Base-by-base conservation (phyloP, 176 grass and related monocot species). In the Themeda triandra region DNA sequence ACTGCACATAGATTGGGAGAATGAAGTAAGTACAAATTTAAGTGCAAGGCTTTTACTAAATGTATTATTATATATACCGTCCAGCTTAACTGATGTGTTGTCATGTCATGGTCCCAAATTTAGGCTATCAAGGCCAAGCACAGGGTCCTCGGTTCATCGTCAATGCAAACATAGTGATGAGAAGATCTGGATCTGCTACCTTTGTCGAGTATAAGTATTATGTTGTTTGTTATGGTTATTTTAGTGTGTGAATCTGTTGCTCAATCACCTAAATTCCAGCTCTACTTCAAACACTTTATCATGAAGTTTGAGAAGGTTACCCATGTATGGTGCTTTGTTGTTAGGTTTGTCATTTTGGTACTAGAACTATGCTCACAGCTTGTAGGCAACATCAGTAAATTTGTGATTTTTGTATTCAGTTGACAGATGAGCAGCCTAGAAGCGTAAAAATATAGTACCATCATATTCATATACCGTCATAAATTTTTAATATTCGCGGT, bases 1-100 rank as follows among this genome's bases (percentile, higher is more conserved):
- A 63, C 40, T 87, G 28, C 63, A 12, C n/a, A 82, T 78, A 66
- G 58, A 87, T 19, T 87, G 77, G 85, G 85, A 75, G 21, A 45
- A 45, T 8, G 77, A 87, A 51, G 78, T 87, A 58, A 66, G 8
- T 73, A 81, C 18, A 71, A 28, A 18, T 59, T 5, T 0, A 21
- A 1, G 14, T 51, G 8, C 45, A 36, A 24, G 23, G 7, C 13
- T 77, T 37, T 13, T 42, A 11, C 46, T 18, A 13, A 5, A 6
- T 60, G 32, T 54, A 54, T 23, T 21, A 19, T 4, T 13, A 10
- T n/a, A n/a, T n/a, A n/a, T 41, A 13, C 10, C 41, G 14, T 6
- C 8, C 54, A 58, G 21, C 14, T 42, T 62, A 28, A 40, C 37
- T 9, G 7, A 6, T 64, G 10, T 42, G 29, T 14, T 44, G 10